These are phyloP conservation scores for Chaetomidium leptoderma DNA, from an alignment of 495 filamentous ascomycete genomes.

Conservation along the genomic window DNA sequence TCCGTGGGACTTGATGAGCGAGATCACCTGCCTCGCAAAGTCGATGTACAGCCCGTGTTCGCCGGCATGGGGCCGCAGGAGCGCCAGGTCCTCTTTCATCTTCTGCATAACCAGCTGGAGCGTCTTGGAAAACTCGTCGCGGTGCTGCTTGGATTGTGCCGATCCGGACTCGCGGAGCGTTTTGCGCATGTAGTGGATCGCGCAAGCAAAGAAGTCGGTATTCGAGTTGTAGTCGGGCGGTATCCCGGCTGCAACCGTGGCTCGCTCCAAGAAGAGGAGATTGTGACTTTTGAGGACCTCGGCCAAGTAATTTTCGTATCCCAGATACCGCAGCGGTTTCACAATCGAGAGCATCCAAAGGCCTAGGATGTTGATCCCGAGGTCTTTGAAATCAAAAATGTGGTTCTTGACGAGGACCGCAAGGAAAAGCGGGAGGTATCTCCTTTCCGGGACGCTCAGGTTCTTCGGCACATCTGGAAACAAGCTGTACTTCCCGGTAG, in stretches of 20 bases:
- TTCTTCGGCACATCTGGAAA: conserved; percentile 35
- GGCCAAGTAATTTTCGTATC: conserved; percentile 43
- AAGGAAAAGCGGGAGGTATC: conserved; percentile 41
- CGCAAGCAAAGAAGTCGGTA: conserved; percentile 35
- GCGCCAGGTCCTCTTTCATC: conserved; percentile 44
- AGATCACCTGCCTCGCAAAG: conserved; percentile 44
- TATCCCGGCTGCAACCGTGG: conserved; percentile 25
- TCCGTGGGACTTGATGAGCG: conserved; percentile 44
- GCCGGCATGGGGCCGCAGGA: conserved; percentile 23
- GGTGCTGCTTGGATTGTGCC: conserved; percentile 23
- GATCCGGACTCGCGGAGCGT: conserved; percentile 28
- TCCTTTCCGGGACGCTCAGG: conserved; percentile 28
- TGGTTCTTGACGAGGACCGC: conserved; percentile 37
- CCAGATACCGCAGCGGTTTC: conserved; percentile 35
- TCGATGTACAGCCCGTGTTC: conserved; percentile 41
- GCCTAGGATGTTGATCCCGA: conserved; percentile 33
- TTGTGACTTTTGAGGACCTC: conserved; percentile 33
- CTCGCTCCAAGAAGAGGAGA: conserved; percentile 33
- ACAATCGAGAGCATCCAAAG: conserved; percentile 39
- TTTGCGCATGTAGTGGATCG: conserved; percentile 42
- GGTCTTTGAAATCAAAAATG: conserved; percentile 39
- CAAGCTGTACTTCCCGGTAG: conserved; percentile 35
- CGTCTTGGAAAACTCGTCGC: conserved; percentile 33
- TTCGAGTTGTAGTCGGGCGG: conserved; percentile 41
- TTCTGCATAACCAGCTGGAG: conserved; percentile 44